phyloP scores from a whole-genome alignment of 139 green algal species.

The Parachlorella kessleri region DNA sequence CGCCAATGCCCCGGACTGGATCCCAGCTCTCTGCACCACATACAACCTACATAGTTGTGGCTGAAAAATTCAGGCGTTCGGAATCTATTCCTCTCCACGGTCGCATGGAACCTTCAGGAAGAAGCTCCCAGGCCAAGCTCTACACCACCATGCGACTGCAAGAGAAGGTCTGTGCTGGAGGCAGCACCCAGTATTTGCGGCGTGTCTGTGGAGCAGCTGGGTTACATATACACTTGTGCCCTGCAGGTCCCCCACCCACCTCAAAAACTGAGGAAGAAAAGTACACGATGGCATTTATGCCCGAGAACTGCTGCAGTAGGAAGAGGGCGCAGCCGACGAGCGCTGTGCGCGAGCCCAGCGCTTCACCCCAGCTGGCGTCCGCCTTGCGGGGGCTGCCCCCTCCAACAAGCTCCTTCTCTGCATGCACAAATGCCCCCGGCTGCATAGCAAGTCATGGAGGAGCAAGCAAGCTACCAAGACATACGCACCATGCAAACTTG shows the following conservation, averaged over 20 bases:
- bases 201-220: no score
- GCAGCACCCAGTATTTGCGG: no score
- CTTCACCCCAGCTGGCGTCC: constrained; percentile 42
- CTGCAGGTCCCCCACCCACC: background rate
- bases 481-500: no score
- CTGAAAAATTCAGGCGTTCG: no score
- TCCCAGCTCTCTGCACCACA: constrained; percentile 66
- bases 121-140: background rate
- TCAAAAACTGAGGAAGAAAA: constrained; percentile 94
- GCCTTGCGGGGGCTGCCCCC: background rate
- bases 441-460: no score
- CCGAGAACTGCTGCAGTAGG: constrained; percentile 93
- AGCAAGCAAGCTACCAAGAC: no score
- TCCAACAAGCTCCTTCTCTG: background rate
- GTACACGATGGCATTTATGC: constrained; percentile 95
- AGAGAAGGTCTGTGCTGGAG: no score
- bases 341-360: constrained; percentile 53
- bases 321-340: constrained; percentile 78
- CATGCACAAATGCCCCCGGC: background rate
- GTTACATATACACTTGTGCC: no score
- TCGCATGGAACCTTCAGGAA: no score
- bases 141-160: no score
- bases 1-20: constrained; percentile 85
- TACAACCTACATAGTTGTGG: background rate
- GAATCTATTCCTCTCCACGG: no score